Percentiles rank a stretch among this genome's conserved stretches.
Evolutionary conservation across 345 rosid genomes (phyloP).

Genomic region (Salix koriyanagi): DNA sequence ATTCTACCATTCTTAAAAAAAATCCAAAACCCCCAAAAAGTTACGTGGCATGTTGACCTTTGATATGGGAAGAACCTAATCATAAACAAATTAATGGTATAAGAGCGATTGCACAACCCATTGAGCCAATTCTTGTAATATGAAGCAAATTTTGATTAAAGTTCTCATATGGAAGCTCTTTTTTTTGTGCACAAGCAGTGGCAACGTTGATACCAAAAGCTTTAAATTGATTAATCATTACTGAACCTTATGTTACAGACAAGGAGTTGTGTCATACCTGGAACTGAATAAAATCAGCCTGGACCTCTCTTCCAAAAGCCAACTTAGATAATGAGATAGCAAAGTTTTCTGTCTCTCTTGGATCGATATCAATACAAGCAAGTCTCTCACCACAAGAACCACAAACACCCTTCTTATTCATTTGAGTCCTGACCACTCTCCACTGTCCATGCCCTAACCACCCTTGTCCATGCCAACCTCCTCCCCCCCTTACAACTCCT

Average conservation of each 20-base stretch:
- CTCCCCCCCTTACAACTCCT: conserved; percentile 68
- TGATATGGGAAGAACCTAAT: not conserved
- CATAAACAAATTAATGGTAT: not conserved
- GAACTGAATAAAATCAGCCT: conserved; percentile 49
- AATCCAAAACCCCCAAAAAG: not conserved
- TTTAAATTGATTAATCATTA: not conserved
- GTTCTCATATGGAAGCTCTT: not conserved
- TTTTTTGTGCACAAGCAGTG: not conserved
- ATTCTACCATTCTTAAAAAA: not conserved
- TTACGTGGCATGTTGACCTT: not conserved
- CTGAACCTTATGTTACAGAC: not conserved
- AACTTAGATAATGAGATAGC: conserved; percentile 59
- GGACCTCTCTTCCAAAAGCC: conserved; percentile 63
- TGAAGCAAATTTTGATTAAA: not conserved
- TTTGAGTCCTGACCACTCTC: conserved; percentile 61
- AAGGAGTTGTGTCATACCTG: conserved; percentile 41
- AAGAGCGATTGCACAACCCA: not conserved
- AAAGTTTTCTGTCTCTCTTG: conserved; percentile 68
- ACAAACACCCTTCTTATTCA: conserved; percentile 70
- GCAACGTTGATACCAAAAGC: not conserved
- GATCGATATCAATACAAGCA: conserved; percentile 90
- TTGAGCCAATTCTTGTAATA: not conserved
- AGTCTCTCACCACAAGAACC: conserved; percentile 70
- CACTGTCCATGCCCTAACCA: conserved; percentile 86
- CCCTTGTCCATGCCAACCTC: conserved; percentile 99